Base-by-base conservation (phyloP, 1,284 basidiomycete genomes). In the Rhodotorula sp. region DNA sequence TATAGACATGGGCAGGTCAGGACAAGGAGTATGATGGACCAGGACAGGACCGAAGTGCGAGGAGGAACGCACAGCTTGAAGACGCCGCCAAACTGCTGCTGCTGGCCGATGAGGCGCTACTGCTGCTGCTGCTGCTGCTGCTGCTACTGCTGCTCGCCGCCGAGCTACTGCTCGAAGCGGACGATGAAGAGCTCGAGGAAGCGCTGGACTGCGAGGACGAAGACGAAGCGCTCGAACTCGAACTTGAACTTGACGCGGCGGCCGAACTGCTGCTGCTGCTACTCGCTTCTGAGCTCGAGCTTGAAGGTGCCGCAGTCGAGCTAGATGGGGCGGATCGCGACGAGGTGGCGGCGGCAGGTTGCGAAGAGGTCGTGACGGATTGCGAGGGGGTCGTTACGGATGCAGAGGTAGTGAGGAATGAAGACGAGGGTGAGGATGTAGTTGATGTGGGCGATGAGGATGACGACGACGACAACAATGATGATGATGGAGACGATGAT, bases 281-380 rank as follows among this genome's bases (percentile, higher is more conserved):
- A n/a, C n/a, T 56, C 62, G 62, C 31, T 8, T 8, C 12, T 14
- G 21, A n/a, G 63, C 52, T 64, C 29, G 64, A 56, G n/a, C 54
- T 56, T 18, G 54, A 56, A 23, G 52, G 14, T 21, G n/a, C 14
- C 14, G 52, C 52, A 6, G 23, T 29, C 29, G 54, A 49, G 21
- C 49, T 49, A 18, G 49, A 49, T 10, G 60, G 29, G 56, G 31
- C 20, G 43, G 58, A 15, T 1, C 39, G 16, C 5, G 62, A 61
- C 14, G 58, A 31, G 31, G 46, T 52, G 3, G 48, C 29, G 4
- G 62, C 3, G 14, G 58, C 51, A 14, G 57, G 12, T 4, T 48
- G 23, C 4, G 54, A 15, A 15, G 54, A 56, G 26, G n/a, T 26
- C 26, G 14, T 10, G 15, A 26, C 14, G 54, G 54, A 56, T 14